Conservation (phyloP, 139 green algal genomes). For the Picochlorum sp. region DNA sequence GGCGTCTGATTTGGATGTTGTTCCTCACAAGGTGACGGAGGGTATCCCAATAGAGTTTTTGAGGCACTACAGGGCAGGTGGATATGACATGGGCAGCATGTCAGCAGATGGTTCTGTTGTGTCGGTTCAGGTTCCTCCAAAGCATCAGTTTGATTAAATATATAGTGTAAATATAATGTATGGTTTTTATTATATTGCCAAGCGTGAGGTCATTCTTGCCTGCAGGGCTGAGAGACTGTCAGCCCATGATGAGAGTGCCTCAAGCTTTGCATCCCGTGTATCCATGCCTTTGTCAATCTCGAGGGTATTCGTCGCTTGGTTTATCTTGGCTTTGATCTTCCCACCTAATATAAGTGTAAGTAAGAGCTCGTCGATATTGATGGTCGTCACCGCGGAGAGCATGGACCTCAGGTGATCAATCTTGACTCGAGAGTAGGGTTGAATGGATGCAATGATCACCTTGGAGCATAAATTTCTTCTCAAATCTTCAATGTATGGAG, state of each 20-base stretch:
- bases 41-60: conserved; percentile 74
- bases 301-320: conserved; percentile 82
- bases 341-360: conserved; percentile 91
- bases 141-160: conserved; percentile 5
- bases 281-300: conserved; percentile 53
- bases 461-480: conserved; percentile 90
- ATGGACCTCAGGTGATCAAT: conserved; percentile 58
- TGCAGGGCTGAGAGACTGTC: too few species aligned
- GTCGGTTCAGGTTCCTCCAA: neutral
- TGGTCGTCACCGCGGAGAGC: neutral
- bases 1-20: conserved; percentile 56
- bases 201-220: too few species aligned
- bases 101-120: neutral
- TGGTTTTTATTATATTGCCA: too few species aligned
- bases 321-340: conserved; percentile 76
- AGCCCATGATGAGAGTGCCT: too few species aligned
- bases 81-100: conserved; percentile 52
- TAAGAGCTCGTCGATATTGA: conserved; percentile 81
- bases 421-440: conserved; percentile 88
- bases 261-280: neutral
- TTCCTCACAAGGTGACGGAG: conserved; percentile 49
- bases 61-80: conserved; percentile 54
- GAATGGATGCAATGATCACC: conserved; percentile 23
- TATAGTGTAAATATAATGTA: too few species aligned
- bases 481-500: conserved; percentile 93